These are phyloP conservation scores for Populus alba DNA, from an alignment of 345 rosid species.

Conservation along the genomic window DNA sequence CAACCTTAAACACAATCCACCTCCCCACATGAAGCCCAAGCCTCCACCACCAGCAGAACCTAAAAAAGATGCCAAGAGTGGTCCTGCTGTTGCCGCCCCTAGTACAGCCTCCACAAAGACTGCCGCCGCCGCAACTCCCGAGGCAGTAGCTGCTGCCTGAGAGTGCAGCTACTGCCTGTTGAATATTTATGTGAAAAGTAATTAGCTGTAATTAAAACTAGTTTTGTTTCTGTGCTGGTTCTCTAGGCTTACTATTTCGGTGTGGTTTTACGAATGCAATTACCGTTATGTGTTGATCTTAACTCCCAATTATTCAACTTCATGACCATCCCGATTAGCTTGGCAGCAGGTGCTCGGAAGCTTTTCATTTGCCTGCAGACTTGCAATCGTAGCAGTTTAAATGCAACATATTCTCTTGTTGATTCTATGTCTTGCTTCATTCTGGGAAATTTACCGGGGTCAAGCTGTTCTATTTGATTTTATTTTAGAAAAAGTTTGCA, in stretches of 20 bases:
- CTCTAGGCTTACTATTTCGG: background rate
- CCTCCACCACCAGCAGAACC: constrained; percentile 40
- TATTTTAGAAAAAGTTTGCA: no score
- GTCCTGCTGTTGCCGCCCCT: constrained; percentile 5
- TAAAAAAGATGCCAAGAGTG: constrained; percentile 31
- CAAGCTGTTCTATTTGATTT: no score
- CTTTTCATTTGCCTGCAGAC: no score
- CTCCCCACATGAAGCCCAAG: constrained; percentile 71
- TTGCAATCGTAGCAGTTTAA: no score
- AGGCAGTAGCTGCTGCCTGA: constrained; percentile 27
- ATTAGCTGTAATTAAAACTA: background rate
- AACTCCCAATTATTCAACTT: no score
- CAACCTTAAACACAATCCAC: constrained; percentile 74
- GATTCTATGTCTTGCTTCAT: no score
- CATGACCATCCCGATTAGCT: no score
- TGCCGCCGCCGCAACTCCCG: constrained; percentile 12
- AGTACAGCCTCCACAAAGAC: constrained; percentile 17
- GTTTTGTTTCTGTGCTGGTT: background rate
- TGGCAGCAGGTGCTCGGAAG: no score
- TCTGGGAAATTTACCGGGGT: no score
- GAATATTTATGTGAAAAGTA: constrained; percentile 6
- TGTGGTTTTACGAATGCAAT: background rate
- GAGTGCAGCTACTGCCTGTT: background rate
- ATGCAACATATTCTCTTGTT: no score
- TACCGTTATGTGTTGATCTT: background rate